Evolutionary conservation across 2,329 filamentous ascomycete genomes (phyloP), one percentile per base, ranked within the genome.

Genomic region (Epichloe baconii): DNA sequence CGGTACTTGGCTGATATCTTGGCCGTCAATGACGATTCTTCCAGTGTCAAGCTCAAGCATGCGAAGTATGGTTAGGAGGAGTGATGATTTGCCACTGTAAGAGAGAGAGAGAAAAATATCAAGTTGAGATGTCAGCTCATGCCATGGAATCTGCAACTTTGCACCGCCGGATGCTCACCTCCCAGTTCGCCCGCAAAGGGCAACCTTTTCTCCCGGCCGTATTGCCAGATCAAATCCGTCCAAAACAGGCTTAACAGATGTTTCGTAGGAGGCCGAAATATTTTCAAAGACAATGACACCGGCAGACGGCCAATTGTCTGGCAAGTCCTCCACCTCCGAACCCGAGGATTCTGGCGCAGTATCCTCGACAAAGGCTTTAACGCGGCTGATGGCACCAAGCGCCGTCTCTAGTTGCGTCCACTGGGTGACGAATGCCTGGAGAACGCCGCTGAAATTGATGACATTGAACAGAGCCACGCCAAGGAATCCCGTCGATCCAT

Each of bases 61-160:
- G 10, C 74, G 67, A n/a, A 77, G 66, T 0, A 78, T 61, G 0
- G 69, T 65, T 6, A 69, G 59, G 0, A 75, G 56, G 1, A 77
- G 63, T 0, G 61, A 64, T 7, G 61, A 64, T 53, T 64, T 66
- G 4, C 61, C 64, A 37, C 64, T 66, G 0, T 11, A 26, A 26
- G 4, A 0, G 26, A 31, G 23, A 54, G 49, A n/a, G 0, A 14
- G 3, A 0, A 54, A 49, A n/a, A 37, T 14, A 42, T 5, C 17
- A 52, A 12, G 19, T 4, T 34, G 14, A 26, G 1, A 4, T 23
- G 23, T 15, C 17, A 8, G 11, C 5, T 23, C 41, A 43, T 31
- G 26, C 26, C 26, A 11, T 31, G 26, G 26, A 31, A 10, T 11
- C 3, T 31, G 26, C 26, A 31, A 19, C 5, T 37, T 35, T 19